Evolutionary conservation across 192 early-diverging fungal genomes (phyloP).

Genomic region (Coemansia sp.): DNA sequence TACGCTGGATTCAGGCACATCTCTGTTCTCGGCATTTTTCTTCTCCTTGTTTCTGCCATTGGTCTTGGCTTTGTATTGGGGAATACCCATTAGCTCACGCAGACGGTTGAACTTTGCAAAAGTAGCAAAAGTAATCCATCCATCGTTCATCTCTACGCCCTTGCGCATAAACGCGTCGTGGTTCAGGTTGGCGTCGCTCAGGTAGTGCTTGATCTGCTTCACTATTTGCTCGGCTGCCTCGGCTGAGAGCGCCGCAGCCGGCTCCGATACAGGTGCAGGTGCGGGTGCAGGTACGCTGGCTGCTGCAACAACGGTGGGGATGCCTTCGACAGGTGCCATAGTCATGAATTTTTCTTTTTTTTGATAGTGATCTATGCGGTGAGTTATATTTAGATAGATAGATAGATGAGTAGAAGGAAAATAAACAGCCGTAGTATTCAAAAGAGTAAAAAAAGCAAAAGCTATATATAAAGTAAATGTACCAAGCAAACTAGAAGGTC

Average conservation of each 20-base stretch:
- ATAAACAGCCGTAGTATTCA: conserved; percentile 1
- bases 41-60: conserved; percentile 4
- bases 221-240: conserved; percentile 34
- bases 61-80: conserved; percentile 12
- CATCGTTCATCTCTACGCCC: conserved; percentile 28
- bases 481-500: too few species aligned
- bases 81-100: conserved; percentile 44
- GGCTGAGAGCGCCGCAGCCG: conserved; percentile 7
- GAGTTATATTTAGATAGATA: neutral
- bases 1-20: neutral
- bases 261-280: neutral
- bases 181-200: conserved; percentile 53
- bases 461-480: neutral
- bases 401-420: neutral
- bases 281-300: conserved; percentile 8
- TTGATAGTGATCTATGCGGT: neutral
- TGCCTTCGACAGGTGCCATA: conserved; percentile 43
- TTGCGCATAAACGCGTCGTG: conserved; percentile 52
- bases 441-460: neutral
- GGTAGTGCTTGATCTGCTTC: conserved; percentile 53
- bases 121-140: conserved; percentile 31
- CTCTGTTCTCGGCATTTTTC: conserved; percentile 7
- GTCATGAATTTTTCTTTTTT: neutral
- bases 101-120: conserved; percentile 52
- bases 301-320: conserved; percentile 29